These are phyloP conservation scores for Opeltia flavorubescens DNA, from an alignment of 495 filamentous ascomycete species.

Conservation along the genomic window DNA sequence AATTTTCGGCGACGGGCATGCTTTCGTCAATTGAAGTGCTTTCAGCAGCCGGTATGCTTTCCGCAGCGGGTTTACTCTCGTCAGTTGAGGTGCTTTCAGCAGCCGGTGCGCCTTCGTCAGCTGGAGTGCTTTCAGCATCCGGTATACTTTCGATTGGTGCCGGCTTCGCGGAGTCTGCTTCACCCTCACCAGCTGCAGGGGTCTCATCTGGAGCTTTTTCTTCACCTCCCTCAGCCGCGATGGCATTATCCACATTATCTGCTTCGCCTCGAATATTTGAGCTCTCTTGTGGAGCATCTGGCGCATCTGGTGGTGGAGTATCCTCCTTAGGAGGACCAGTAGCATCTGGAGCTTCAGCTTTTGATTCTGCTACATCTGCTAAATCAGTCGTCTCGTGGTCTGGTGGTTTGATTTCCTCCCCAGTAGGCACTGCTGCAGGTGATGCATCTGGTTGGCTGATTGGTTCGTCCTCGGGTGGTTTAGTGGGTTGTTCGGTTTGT, in stretches of 20 bases:
- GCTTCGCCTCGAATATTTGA: neutral
- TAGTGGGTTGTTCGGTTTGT: neutral
- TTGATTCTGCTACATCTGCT: neutral
- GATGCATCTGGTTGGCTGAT: neutral
- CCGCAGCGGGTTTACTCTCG: no score
- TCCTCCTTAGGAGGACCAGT: neutral
- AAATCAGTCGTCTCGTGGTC: no score
- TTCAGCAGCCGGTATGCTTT: no score
- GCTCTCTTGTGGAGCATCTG: neutral
- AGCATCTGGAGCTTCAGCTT: neutral
- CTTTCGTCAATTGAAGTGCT: no score
- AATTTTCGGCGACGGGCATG: no score
- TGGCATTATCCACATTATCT: neutral
- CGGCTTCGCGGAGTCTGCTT: neutral
- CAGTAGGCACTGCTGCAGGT: neutral
- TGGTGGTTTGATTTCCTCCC: constrained; percentile 2
- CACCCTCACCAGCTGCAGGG: neutral
- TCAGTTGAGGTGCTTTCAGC: no score
- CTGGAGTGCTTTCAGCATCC: no score
- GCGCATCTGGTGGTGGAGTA: neutral
- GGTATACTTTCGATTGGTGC: neutral
- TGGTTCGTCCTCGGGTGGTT: no score
- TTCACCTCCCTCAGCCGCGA: neutral
- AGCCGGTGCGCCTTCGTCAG: no score
- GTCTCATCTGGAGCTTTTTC: neutral